phyloP scores from a whole-genome alignment of 1,284 basidiomycete species.

The Cryptococcus amylolentus region DNA sequence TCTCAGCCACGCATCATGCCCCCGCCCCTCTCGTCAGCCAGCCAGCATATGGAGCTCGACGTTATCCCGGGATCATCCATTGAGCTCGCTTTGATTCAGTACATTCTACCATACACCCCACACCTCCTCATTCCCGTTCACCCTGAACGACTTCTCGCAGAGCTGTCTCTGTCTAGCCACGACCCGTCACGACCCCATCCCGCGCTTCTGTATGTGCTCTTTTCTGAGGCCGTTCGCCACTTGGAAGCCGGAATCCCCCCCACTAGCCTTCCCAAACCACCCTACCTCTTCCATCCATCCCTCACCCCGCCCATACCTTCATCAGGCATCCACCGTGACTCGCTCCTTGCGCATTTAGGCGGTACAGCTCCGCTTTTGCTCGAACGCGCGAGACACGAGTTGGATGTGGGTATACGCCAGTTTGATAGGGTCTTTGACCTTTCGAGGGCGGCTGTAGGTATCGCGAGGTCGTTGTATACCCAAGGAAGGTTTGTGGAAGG shows the following conservation, averaged over 20 bases:
- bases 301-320: conserved; percentile 9
- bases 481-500: conserved; percentile 37
- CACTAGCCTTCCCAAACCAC: conserved; percentile 10
- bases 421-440: conserved; percentile 38
- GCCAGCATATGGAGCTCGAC: conserved; percentile 8
- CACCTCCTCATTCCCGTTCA: conserved; percentile 32
- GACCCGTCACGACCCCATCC: conserved; percentile 33
- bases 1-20: background rate
- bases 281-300: conserved; percentile 10
- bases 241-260: conserved; percentile 18
- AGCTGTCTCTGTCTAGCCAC: conserved; percentile 16
- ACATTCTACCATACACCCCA: conserved; percentile 31
- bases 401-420: conserved; percentile 29
- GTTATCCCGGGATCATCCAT: conserved; percentile 25
- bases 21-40: conserved; percentile 1
- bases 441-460: conserved; percentile 29
- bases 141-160: conserved; percentile 30
- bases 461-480: conserved; percentile 27
- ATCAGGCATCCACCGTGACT: conserved; percentile 5
- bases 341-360: conserved; percentile 18
- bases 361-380: conserved; percentile 18
- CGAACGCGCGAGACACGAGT: conserved; percentile 27
- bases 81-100: conserved; percentile 25
- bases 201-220: conserved; percentile 36
- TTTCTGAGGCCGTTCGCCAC: conserved; percentile 29